These are phyloP conservation scores for Starmera dryadoides DNA, from an alignment of 805 yeast genomes.

Conservation along the genomic window DNA sequence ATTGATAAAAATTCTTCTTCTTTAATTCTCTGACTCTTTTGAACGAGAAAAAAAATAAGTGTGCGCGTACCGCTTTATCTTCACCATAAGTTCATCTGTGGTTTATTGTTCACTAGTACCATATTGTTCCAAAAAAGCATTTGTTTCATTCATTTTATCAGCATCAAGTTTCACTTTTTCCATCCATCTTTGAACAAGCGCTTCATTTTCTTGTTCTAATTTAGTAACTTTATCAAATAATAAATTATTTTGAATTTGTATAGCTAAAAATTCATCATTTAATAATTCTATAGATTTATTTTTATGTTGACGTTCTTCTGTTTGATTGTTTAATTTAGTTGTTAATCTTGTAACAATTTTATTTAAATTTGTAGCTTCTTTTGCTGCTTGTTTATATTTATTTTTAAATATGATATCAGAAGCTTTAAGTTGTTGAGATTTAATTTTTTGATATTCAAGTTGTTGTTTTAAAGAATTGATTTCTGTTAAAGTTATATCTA, in stretches of 20 bases:
- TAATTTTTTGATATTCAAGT: constrained; percentile 5
- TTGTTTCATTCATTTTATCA: constrained; percentile 47
- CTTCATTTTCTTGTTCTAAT: constrained; percentile 40
- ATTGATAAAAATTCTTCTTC: no score
- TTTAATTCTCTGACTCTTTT: no score
- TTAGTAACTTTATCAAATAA: constrained; percentile 25
- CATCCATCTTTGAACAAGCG: constrained; percentile 53
- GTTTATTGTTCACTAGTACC: no score
- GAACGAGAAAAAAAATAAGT: no score
- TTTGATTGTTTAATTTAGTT: constrained; percentile 19
- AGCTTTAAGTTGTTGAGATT: constrained; percentile 7
- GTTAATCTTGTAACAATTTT: constrained; percentile 20
- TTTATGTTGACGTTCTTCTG: constrained; percentile 30
- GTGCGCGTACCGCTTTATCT: no score
- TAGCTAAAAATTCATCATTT: constrained; percentile 60
- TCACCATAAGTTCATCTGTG: no score
- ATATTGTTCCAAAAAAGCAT: constrained; percentile 21
- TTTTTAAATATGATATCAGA: constrained; percentile 10
- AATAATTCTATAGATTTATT: constrained; percentile 49
- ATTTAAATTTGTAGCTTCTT: constrained; percentile 19
- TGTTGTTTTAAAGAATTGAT: constrained; percentile 1
- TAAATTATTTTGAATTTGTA: constrained; percentile 47
- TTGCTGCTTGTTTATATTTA: constrained; percentile 17
- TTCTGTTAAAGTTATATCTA: constrained; percentile 2
- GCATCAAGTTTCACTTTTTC: constrained; percentile 51